Conservation (phyloP, 352 stramenopile species). For the Pythium coloratum region DNA sequence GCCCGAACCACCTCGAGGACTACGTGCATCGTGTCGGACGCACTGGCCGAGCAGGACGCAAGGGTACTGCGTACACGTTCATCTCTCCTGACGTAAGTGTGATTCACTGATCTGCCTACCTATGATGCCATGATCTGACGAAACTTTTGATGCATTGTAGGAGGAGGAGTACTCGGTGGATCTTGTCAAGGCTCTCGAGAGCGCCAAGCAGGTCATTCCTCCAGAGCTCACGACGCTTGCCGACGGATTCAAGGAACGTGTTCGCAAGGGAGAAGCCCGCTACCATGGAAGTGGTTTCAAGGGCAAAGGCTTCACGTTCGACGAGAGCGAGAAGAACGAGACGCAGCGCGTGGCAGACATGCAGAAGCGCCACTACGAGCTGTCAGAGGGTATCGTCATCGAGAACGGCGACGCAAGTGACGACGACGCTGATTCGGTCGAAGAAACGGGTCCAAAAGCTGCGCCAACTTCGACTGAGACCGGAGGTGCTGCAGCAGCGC, state of each 20-base stretch:
- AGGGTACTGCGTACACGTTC: constrained; percentile 99
- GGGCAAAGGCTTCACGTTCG: constrained; percentile 98
- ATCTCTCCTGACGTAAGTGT: constrained; percentile 92
- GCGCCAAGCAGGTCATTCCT: constrained; percentile 74
- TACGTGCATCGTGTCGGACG: constrained; percentile 99
- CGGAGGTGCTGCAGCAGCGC: constrained; percentile 19
- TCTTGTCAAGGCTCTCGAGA: constrained; percentile 96
- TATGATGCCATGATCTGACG: constrained; percentile 7
- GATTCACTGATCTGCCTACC: background rate
- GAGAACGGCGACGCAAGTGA: constrained; percentile 53
- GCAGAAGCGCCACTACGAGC: constrained; percentile 89
- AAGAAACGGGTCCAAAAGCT: constrained; percentile 13
- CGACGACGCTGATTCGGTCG: constrained; percentile 55
- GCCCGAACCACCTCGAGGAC: constrained; percentile 99
- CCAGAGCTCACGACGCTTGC: constrained; percentile 90
- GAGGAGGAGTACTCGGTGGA: constrained; percentile 98
- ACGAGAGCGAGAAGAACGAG: constrained; percentile 97
- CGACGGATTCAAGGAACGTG: constrained; percentile 93
- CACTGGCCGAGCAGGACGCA: constrained; percentile 94
- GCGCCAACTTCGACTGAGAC: constrained; percentile 3
- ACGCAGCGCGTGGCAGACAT: constrained; percentile 92
- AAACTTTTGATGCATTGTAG: constrained; percentile 32
- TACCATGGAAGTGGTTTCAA: constrained; percentile 97
- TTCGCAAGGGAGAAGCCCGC: constrained; percentile 89
- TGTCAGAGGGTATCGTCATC: constrained; percentile 82